phyloP scores from a whole-genome alignment of 495 filamentous ascomycete species.

The Lophiotrema nucula region DNA sequence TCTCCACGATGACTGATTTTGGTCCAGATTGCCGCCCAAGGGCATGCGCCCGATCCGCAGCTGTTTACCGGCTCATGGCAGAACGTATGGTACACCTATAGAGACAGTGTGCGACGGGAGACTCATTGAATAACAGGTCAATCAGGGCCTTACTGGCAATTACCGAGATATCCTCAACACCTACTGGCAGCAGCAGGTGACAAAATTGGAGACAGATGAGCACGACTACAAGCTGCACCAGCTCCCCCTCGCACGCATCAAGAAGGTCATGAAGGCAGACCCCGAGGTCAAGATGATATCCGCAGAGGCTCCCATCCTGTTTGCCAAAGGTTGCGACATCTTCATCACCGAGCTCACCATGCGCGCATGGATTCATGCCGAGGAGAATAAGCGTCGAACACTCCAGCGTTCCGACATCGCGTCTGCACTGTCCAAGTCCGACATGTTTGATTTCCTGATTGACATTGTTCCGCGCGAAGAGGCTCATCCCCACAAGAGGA shows the following conservation, averaged over 20 bases:
- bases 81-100: slow-evolving; percentile 60
- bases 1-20: slow-evolving; percentile 25
- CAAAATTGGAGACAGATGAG: slow-evolving; percentile 85
- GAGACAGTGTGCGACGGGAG: not conserved
- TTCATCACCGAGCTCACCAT: slow-evolving; percentile 99
- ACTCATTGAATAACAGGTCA: slow-evolving; percentile 59
- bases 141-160: slow-evolving; percentile 87
- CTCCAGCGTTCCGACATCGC: slow-evolving; percentile 96
- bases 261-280: slow-evolving; percentile 99
- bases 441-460: slow-evolving; percentile 99
- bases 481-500: slow-evolving; percentile 71
- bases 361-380: slow-evolving; percentile 99
- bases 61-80: slow-evolving; percentile 92
- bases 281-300: slow-evolving; percentile 99
- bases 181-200: slow-evolving; percentile 98
- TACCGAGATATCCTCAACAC: slow-evolving; percentile 97
- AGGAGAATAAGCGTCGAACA: slow-evolving; percentile 96
- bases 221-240: slow-evolving; percentile 99
- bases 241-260: slow-evolving; percentile 91
- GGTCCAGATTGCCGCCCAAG: slow-evolving; percentile 58
- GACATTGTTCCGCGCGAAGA: slow-evolving; percentile 98
- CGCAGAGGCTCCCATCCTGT: slow-evolving; percentile 94
- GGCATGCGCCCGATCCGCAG: slow-evolving; percentile 78
- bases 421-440: slow-evolving; percentile 88
- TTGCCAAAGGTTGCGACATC: slow-evolving; percentile 98